Evolutionary conservation across 2,329 filamentous ascomycete species (phyloP).

Genomic region (Apiospora pterosperma): DNA sequence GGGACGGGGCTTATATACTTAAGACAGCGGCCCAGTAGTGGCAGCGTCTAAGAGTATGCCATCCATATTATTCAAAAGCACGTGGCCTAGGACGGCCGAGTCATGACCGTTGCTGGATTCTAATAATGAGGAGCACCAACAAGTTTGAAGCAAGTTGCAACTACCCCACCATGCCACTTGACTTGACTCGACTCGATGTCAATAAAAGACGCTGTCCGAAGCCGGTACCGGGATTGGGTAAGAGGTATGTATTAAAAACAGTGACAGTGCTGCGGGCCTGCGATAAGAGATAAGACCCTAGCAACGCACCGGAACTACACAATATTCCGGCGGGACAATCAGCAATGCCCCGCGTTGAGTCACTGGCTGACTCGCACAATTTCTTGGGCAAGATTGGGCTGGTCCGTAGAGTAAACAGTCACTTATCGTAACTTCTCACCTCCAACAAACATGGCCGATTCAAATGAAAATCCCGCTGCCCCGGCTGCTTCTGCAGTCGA

Average conservation of each 20-base stretch:
- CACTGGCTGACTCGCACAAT: background rate
- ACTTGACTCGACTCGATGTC: background rate
- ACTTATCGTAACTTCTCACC: background rate
- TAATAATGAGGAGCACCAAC: background rate
- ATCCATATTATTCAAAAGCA: background rate
- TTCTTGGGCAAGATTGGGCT: background rate
- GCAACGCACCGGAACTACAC: background rate
- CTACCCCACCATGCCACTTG: background rate
- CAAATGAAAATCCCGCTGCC: slow-evolving; percentile 2
- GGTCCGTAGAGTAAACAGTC: background rate
- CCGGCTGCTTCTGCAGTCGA: slow-evolving; percentile 35
- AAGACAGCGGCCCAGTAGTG: background rate
- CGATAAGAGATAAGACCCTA: background rate
- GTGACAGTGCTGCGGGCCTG: background rate
- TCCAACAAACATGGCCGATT: slow-evolving; percentile 7
- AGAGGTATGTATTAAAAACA: background rate
- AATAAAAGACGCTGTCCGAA: background rate
- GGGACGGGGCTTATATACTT: background rate
- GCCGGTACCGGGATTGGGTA: background rate
- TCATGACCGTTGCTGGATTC: background rate
- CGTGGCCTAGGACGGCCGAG: background rate
- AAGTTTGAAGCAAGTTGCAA: background rate
- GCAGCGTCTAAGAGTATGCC: background rate
- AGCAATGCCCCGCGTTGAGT: background rate
- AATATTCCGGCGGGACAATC: background rate